A percentile compares a stretch with the other conserved stretches of the same genome.
phyloP scores from a whole-genome alignment of 805 yeast genomes.

The Teunomyces stri region DNA sequence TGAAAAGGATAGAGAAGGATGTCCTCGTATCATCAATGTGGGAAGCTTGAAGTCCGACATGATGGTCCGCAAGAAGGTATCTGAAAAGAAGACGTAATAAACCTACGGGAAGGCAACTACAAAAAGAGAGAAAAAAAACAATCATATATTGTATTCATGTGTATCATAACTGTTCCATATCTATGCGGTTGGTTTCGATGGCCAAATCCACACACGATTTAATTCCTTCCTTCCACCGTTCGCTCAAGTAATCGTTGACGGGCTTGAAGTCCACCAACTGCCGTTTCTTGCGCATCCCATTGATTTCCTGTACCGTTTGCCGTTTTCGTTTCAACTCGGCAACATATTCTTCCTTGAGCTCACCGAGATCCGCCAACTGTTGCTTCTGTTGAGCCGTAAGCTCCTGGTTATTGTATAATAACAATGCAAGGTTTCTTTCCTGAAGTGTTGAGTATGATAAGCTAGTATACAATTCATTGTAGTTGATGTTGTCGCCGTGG shows the following conservation, averaged over 20 bases:
- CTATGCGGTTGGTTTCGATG: conserved; percentile 23
- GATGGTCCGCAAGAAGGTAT: conserved; percentile 55
- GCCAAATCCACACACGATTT: conserved; percentile 35
- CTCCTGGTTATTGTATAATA: conserved; percentile 33
- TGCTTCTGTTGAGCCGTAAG: conserved; percentile 37
- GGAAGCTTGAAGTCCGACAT: conserved; percentile 74
- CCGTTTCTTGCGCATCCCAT: conserved; percentile 38
- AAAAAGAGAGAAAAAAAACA: too few species aligned
- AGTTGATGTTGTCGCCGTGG: conserved; percentile 10
- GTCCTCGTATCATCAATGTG: conserved; percentile 79
- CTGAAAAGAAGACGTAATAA: not conserved
- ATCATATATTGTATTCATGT: not conserved
- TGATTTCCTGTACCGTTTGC: conserved; percentile 41
- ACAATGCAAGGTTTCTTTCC: conserved; percentile 37
- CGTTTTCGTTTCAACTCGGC: conserved; percentile 30
- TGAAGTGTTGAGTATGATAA: conserved; percentile 41
- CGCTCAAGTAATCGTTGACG: conserved; percentile 41
- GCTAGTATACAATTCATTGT: conserved; percentile 30
- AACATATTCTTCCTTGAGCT: conserved; percentile 15
- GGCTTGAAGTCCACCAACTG: conserved; percentile 40
- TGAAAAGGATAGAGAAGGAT: conserved; percentile 87
- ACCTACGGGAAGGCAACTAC: too few species aligned
- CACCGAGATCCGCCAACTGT: conserved; percentile 23
- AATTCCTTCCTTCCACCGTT: conserved; percentile 52
- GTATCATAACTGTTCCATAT: conserved; percentile 9